phyloP scores from a whole-genome alignment of 768 basidiomycete species.

The Podaxis mareebaensis region DNA sequence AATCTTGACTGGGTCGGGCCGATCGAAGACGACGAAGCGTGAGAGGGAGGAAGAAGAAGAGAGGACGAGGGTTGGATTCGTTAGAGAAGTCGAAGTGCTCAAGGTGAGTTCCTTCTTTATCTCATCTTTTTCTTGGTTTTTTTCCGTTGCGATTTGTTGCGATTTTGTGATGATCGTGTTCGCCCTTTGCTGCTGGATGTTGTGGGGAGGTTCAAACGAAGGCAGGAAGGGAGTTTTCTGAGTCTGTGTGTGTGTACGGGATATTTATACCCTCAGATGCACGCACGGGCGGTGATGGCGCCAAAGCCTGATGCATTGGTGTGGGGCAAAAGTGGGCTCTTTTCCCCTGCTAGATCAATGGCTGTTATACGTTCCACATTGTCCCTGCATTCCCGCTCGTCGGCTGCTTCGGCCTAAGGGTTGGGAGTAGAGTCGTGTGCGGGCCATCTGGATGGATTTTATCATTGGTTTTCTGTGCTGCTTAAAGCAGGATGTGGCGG shows the following conservation, averaged over 20 bases:
- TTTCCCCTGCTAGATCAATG: neutral
- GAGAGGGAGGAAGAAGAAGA: slow-evolving; percentile 49
- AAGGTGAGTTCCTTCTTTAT: slow-evolving; percentile 48
- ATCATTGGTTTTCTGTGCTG: neutral
- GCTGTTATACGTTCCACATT: neutral
- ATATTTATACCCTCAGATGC: neutral
- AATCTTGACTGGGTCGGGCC: slow-evolving; percentile 13
- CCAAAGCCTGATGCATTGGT: neutral
- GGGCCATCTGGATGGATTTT: neutral
- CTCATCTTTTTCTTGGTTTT: slow-evolving; percentile 6
- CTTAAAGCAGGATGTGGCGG: no score
- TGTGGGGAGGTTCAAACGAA: neutral
- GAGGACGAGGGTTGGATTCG: slow-evolving; percentile 73
- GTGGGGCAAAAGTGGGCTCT: neutral
- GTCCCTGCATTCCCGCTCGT: neutral
- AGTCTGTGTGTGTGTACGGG: neutral
- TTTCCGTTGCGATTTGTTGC: neutral
- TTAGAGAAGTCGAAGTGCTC: slow-evolving; percentile 84
- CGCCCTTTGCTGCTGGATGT: neutral
- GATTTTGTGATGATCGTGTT: no score
- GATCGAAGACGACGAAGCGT: slow-evolving; percentile 18
- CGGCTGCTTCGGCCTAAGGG: neutral
- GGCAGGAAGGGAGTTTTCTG: neutral
- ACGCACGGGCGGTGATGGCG: neutral
- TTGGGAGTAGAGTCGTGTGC: neutral